Percentiles rank a stretch among this genome's conserved stretches.
Conservation (phyloP, 306 rosid species). For the Lathyrus tuberosus region DNA sequence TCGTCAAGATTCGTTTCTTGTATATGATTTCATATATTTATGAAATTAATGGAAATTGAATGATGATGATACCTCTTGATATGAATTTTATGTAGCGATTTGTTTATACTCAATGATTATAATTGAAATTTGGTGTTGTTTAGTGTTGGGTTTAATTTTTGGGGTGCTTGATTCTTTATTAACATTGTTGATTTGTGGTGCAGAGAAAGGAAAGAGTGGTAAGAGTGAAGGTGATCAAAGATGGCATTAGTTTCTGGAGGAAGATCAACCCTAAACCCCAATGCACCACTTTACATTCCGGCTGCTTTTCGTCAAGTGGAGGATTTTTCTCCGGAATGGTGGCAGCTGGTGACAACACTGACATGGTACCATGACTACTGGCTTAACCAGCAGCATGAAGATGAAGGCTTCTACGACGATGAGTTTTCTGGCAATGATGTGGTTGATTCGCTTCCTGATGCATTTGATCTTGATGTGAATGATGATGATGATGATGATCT, state of each 20-base stretch:
- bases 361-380: constrained; percentile 87
- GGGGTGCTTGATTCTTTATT: neutral
- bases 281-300: constrained; percentile 83
- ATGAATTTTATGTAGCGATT: neutral
- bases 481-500: constrained; percentile 67
- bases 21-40: neutral
- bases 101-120: neutral
- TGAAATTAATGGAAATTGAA: neutral
- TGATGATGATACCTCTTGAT: neutral
- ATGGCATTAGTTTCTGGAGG: constrained; percentile 75
- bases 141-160: neutral
- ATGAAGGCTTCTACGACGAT: constrained; percentile 50
- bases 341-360: constrained; percentile 80
- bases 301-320: constrained; percentile 84
- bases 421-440: constrained; percentile 43
- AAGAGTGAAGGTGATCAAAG: constrained; percentile 36
- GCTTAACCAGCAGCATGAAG: constrained; percentile 78
- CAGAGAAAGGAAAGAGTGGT: constrained; percentile 38
- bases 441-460: constrained; percentile 65
- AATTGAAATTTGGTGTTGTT: neutral
- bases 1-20: neutral
- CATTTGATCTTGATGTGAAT: constrained; percentile 68
- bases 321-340: constrained; percentile 96
- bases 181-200: constrained; percentile 32
- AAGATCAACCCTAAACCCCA: constrained; percentile 77